phyloP scores from a whole-genome alignment of 495 filamentous ascomycete species.

The Trichoderma reesei region DNA sequence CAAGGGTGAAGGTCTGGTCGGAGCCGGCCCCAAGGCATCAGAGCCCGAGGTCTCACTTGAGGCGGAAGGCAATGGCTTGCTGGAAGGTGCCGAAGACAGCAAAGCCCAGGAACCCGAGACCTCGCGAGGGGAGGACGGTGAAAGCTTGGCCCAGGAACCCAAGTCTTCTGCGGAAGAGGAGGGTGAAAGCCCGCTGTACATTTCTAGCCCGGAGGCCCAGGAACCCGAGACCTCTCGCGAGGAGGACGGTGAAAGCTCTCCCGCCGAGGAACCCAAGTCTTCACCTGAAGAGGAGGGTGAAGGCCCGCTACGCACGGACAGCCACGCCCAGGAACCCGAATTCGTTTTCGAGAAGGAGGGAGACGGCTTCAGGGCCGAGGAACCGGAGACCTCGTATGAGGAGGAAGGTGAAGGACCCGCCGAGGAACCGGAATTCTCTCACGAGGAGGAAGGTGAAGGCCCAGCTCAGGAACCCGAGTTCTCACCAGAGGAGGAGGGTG shows the following conservation, averaged over 20 bases:
- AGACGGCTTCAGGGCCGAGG: neutral
- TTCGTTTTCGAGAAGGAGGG: neutral
- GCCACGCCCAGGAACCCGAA: neutral
- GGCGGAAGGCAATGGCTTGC: too few relatives aligned
- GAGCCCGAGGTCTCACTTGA: neutral
- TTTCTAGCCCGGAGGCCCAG: too few relatives aligned
- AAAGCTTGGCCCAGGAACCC: neutral
- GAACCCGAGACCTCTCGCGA: neutral
- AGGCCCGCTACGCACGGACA: neutral
- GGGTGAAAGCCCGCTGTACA: neutral
- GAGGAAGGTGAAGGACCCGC: constrained; percentile 1
- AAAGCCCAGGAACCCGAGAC: neutral
- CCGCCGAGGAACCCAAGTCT: neutral
- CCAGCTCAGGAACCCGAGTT: neutral
- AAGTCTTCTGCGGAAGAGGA: neutral
- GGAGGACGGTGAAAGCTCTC: neutral
- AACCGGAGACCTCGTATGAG: constrained; percentile 2
- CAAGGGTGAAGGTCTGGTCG: constrained; percentile 8
- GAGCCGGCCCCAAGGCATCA: neutral
- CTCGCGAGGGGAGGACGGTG: neutral
- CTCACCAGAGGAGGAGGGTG: neutral
- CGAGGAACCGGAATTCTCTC: neutral
- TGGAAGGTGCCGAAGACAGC: too few relatives aligned
- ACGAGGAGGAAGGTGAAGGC: neutral
- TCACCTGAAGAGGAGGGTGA: neutral